Conservation (phyloP, 1,139 yeast genomes). For the Candida freyschussii region DNA sequence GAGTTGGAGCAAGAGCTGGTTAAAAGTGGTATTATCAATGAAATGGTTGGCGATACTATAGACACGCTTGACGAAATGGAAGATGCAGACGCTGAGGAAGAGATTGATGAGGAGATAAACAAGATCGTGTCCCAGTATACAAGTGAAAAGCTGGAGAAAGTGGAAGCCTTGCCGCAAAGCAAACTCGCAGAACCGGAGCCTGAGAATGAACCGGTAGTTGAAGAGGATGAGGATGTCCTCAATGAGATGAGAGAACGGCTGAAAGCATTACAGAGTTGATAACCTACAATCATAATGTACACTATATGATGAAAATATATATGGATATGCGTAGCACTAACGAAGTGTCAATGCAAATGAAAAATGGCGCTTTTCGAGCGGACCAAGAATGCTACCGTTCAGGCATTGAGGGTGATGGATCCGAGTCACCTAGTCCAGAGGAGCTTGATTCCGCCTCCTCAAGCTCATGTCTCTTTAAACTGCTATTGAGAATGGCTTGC, state of each 20-base stretch:
- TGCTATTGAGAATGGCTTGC: constrained; percentile 22
- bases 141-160: constrained; percentile 43
- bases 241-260: constrained; percentile 87
- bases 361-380: too few species aligned
- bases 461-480: constrained; percentile 13
- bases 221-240: constrained; percentile 67
- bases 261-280: constrained; percentile 72
- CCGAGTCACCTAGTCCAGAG: not conserved
- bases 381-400: too few species aligned
- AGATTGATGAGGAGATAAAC: constrained; percentile 67
- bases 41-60: constrained; percentile 90
- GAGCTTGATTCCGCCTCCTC: not conserved
- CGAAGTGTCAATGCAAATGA: too few species aligned
- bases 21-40: constrained; percentile 89
- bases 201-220: constrained; percentile 38
- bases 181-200: constrained; percentile 37
- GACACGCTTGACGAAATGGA: constrained; percentile 68
- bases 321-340: too few species aligned
- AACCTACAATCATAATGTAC: not conserved
- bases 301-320: too few species aligned
- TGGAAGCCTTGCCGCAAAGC: constrained; percentile 39
- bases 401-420: too few species aligned
- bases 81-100: constrained; percentile 52
- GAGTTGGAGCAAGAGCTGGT: constrained; percentile 82
- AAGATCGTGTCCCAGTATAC: constrained; percentile 49